Percentiles rank a stretch among this genome's conserved stretches.
Conservation (phyloP, 1,284 basidiomycete genomes). For the Marasmius fiardii region DNA sequence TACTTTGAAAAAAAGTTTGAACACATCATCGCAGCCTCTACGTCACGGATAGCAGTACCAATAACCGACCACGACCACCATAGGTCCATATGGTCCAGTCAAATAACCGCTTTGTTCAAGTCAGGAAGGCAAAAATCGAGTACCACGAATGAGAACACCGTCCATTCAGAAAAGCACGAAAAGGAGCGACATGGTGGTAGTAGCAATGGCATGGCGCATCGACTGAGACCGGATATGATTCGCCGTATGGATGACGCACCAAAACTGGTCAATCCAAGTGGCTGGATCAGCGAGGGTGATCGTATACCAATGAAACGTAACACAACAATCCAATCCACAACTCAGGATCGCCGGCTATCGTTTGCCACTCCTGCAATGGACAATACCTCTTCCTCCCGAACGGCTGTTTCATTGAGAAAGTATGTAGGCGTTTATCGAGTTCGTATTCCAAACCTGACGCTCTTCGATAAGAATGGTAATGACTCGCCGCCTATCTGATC, state of each 20-base stretch:
- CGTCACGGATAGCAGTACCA: slow-evolving; percentile 27
- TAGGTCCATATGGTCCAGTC: slow-evolving; percentile 26
- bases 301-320: slow-evolving; percentile 18
- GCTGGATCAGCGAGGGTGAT: slow-evolving; percentile 54
- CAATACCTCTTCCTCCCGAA: background rate
- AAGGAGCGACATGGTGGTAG: background rate
- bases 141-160: background rate
- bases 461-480: background rate
- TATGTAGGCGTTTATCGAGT: background rate
- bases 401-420: background rate
- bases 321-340: slow-evolving; percentile 13
- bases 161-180: background rate
- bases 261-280: slow-evolving; percentile 82
- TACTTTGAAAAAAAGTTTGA: slow-evolving; percentile 77
- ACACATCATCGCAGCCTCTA: slow-evolving; percentile 57
- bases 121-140: slow-evolving; percentile 2
- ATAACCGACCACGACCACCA: slow-evolving; percentile 18
- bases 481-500: slow-evolving; percentile 36
- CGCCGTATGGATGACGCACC: slow-evolving; percentile 77
- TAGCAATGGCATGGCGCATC: slow-evolving; percentile 21
- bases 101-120: slow-evolving; percentile 20
- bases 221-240: slow-evolving; percentile 82
- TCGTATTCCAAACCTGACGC: background rate
- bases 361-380: slow-evolving; percentile 16
- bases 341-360: slow-evolving; percentile 18